phyloP scores from a whole-genome alignment of 179 eudicot genomes.

The Vitellaria paradoxa region DNA sequence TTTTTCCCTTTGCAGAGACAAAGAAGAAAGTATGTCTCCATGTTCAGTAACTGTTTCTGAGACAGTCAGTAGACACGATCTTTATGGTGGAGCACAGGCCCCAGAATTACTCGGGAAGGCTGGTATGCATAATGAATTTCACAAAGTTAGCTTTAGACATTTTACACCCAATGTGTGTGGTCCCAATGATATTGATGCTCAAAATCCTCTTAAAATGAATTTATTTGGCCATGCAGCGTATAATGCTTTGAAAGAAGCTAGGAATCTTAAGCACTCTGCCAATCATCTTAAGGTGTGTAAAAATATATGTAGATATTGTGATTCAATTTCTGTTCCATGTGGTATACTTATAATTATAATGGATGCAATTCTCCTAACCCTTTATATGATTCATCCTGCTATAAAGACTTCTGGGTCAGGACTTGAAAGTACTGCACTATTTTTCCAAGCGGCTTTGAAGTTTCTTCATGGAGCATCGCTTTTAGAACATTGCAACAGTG shows the following conservation, averaged over 20 bases:
- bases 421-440: slow-evolving; percentile 34
- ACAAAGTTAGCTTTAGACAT: slow-evolving; percentile 20
- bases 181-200: slow-evolving; percentile 24
- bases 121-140: neutral
- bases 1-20: no score
- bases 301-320: neutral
- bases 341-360: neutral
- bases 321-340: neutral
- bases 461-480: slow-evolving; percentile 50
- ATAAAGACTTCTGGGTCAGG: slow-evolving; percentile 27
- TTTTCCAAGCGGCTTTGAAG: slow-evolving; percentile 54
- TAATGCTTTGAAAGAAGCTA: slow-evolving; percentile 48
- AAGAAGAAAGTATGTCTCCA: no score
- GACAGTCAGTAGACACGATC: no score
- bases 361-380: slow-evolving; percentile 2
- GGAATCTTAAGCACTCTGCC: slow-evolving; percentile 45
- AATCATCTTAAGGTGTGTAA: slow-evolving; percentile 36
- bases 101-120: slow-evolving; percentile 13
- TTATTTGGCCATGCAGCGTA: slow-evolving; percentile 31
- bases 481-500: slow-evolving; percentile 34
- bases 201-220: slow-evolving; percentile 31
- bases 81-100: slow-evolving; percentile 11
- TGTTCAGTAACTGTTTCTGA: no score
- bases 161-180: slow-evolving; percentile 7
- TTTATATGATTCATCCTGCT: slow-evolving; percentile 10